Conservation (phyloP, 2,329 filamentous ascomycete species). For the Xylariales sp. region DNA sequence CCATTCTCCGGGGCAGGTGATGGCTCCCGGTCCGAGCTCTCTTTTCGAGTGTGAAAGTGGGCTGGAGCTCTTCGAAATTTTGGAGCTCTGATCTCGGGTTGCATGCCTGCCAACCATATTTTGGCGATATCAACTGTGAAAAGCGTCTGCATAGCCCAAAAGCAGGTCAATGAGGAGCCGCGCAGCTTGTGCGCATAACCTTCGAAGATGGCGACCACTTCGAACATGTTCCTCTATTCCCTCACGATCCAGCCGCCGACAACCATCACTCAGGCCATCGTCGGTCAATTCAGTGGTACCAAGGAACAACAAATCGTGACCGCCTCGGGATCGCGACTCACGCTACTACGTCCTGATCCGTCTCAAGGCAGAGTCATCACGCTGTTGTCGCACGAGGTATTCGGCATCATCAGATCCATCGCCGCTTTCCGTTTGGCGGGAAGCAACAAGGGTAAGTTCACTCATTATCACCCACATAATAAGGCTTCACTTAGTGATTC, state of each 20-base stretch:
- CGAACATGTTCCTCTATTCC: slow-evolving; percentile 97
- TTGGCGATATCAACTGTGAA: no score
- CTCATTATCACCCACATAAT: slow-evolving; percentile 33
- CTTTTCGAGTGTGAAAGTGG: no score
- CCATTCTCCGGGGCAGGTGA: slow-evolving; percentile 3
- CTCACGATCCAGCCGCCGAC: slow-evolving; percentile 92
- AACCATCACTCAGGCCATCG: slow-evolving; percentile 81
- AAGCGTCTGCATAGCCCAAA: no score
- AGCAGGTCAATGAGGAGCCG: slow-evolving; percentile 17
- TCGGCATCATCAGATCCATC: slow-evolving; percentile 88
- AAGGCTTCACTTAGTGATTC: slow-evolving; percentile 66
- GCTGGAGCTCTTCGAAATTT: slow-evolving; percentile 5
- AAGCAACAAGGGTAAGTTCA: slow-evolving; percentile 84
- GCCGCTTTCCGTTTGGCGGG: slow-evolving; percentile 89
- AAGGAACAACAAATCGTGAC: slow-evolving; percentile 98
- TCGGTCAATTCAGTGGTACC: slow-evolving; percentile 92
- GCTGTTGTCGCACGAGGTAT: slow-evolving; percentile 86
- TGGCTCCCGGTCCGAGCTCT: not conserved
- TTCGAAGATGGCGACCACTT: slow-evolving; percentile 84
- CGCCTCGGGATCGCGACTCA: slow-evolving; percentile 83
- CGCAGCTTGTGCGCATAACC: slow-evolving; percentile 27
- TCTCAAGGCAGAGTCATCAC: slow-evolving; percentile 81
- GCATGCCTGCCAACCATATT: not conserved
- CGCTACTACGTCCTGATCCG: slow-evolving; percentile 80
- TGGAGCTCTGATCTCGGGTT: slow-evolving; percentile 1